Conservation (phyloP, 768 basidiomycete genomes). For the Suillus brevipes region DNA sequence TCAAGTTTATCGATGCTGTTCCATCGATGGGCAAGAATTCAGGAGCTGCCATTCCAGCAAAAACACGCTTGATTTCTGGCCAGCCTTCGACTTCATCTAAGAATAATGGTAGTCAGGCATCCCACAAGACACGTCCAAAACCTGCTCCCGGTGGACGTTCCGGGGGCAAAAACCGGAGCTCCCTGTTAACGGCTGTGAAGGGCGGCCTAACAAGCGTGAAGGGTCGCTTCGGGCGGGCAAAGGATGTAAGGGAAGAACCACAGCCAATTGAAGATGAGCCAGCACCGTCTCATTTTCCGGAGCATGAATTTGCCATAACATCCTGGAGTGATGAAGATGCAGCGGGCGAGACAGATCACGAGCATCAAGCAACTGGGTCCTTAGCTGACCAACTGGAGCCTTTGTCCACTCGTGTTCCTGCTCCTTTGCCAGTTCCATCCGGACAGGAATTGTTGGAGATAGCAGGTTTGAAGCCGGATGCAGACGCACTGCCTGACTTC, state of each 20-base stretch:
- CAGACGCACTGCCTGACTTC: constrained; percentile 53
- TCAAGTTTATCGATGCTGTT: constrained; percentile 48
- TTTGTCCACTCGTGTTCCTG: not conserved
- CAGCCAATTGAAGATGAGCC: constrained; percentile 22
- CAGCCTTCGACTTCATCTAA: constrained; percentile 13
- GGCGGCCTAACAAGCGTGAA: constrained; percentile 53
- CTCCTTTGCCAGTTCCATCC: constrained; percentile 30
- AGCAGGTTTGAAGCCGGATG: constrained; percentile 47
- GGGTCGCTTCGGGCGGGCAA: constrained; percentile 36
- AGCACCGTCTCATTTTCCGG: constrained; percentile 4
- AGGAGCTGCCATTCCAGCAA: constrained; percentile 48
- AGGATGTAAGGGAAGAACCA: constrained; percentile 17
- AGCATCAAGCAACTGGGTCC: constrained; percentile 7
- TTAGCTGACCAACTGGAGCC: constrained; percentile 1
- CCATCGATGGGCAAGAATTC: constrained; percentile 27
- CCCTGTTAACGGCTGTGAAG: constrained; percentile 54
- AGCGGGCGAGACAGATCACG: constrained; percentile 10
- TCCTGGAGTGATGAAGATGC: constrained; percentile 24
- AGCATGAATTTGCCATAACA: constrained; percentile 11
- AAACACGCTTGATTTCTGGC: constrained; percentile 44
- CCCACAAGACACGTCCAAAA: constrained; percentile 25
- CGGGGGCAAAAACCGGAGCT: constrained; percentile 43
- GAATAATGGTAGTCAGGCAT: constrained; percentile 9
- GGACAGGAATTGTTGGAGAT: constrained; percentile 48
- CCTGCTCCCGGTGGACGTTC: constrained; percentile 54